phyloP scores from a whole-genome alignment of 169 alveolate genomes.

The Cryptosporidium canis region DNA sequence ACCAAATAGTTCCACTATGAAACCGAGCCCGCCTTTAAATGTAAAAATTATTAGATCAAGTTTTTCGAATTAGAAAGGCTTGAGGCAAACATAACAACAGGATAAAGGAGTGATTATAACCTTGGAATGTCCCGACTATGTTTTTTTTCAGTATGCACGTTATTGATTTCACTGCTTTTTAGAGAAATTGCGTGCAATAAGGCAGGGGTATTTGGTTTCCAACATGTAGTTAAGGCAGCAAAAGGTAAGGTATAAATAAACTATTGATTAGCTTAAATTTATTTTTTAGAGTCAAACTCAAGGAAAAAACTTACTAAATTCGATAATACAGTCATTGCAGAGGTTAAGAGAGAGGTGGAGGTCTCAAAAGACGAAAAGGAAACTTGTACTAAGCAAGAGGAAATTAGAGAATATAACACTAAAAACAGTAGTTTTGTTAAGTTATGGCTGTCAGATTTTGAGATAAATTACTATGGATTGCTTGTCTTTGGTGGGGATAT shows the following conservation, averaged over 20 bases:
- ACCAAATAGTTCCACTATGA: not conserved
- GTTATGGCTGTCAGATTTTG: constrained; percentile 53
- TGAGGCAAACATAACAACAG: not conserved
- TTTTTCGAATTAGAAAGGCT: not conserved
- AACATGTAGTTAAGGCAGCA: not conserved
- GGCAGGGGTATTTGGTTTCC: not conserved
- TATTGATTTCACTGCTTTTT: not conserved
- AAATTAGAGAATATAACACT: not conserved
- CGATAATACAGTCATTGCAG: constrained; percentile 25
- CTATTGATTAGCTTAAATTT: not conserved
- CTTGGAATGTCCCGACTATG: not conserved
- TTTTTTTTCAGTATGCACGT: not conserved
- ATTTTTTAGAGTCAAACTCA: constrained; percentile 3
- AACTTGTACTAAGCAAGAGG: not conserved
- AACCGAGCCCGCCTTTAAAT: not conserved
- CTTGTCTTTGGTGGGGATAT: not conserved
- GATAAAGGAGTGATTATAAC: not conserved
- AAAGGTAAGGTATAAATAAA: not conserved
- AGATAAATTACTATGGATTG: not conserved
- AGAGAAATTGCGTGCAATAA: not conserved
- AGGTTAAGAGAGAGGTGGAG: not conserved
- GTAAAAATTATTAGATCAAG: constrained; percentile 1
- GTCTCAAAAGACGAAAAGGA: not conserved
- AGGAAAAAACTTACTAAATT: constrained; percentile 42
- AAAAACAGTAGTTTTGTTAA: constrained; percentile 58